Evolutionary conservation across 2,329 filamentous ascomycete genomes (phyloP).

Genomic region (Stagonosporopsis vannaccii): DNA sequence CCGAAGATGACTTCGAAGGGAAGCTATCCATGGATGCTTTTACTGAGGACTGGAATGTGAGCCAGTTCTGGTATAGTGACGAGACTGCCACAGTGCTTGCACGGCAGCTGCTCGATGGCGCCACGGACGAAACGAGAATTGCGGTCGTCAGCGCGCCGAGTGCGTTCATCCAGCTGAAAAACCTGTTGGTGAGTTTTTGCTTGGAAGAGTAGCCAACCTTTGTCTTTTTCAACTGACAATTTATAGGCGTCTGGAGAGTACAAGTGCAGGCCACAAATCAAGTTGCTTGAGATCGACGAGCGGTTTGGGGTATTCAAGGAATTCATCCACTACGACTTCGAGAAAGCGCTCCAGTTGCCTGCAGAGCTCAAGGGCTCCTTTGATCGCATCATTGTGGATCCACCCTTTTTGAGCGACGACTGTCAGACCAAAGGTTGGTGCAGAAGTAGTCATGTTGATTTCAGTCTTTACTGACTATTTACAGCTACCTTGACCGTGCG

Average conservation of each 20-base stretch:
- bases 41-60: constrained; percentile 81
- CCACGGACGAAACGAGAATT: constrained; percentile 65
- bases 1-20: constrained; percentile 62
- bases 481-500: constrained; percentile 75
- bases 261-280: constrained; percentile 61
- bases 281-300: constrained; percentile 76
- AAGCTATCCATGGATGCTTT: constrained; percentile 72
- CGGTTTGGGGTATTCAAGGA: constrained; percentile 77
- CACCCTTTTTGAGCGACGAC: constrained; percentile 80
- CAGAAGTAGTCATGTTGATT: neutral
- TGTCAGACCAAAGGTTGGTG: constrained; percentile 76
- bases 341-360: constrained; percentile 71
- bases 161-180: constrained; percentile 78
- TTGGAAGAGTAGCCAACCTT: neutral
- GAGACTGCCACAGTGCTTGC: constrained; percentile 72
- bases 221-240: constrained; percentile 4
- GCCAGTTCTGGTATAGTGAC: constrained; percentile 84
- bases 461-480: constrained; percentile 18
- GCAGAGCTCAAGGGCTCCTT: constrained; percentile 67
- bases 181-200: constrained; percentile 63
- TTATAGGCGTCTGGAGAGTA: constrained; percentile 42
- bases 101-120: constrained; percentile 68
- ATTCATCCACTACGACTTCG: constrained; percentile 78
- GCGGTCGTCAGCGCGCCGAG: constrained; percentile 78
- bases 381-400: constrained; percentile 77